Percentiles rank a stretch among this genome's conserved stretches.
Evolutionary conservation across 257 asterid genomes (phyloP).

Genomic region (Solanum etuberosum): DNA sequence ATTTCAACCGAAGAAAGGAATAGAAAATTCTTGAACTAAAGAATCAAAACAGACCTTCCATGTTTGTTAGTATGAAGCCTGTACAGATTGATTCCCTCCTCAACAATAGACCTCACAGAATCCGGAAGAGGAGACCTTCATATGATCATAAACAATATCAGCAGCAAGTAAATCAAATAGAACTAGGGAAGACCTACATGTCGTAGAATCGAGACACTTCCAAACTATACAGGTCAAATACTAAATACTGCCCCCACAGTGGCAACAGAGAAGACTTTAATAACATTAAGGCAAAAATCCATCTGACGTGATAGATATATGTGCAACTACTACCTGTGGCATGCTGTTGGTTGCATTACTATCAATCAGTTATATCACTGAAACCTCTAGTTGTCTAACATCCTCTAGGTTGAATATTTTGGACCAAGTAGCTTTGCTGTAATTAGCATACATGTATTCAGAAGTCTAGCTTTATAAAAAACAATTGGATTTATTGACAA

Average conservation of each 20-base stretch:
- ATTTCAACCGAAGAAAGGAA: not conserved
- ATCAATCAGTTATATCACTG: not conserved
- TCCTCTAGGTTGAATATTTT: not conserved
- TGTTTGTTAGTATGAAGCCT: conserved; percentile 55
- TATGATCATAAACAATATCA: conserved; percentile 6
- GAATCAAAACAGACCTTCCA: conserved; percentile 40
- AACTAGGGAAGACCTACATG: not conserved
- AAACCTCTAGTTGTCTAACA: not conserved
- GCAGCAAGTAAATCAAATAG: not conserved
- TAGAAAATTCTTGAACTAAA: not conserved
- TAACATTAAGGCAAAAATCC: not conserved
- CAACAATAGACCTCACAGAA: conserved; percentile 48
- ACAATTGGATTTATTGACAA: not conserved
- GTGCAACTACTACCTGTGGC: not conserved
- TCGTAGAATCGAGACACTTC: not conserved
- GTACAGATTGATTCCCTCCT: conserved; percentile 78
- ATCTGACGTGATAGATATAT: not conserved
- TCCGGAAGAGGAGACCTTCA: conserved; percentile 80
- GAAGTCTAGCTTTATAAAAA: not conserved
- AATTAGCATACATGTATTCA: not conserved
- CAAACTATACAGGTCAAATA: not conserved
- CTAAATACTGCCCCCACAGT: not conserved
- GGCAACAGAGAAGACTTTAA: not conserved
- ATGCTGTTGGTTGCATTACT: not conserved
- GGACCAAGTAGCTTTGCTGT: not conserved